Conservation (phyloP, 495 filamentous ascomycete genomes). For the Talaromyces stipitatus region DNA sequence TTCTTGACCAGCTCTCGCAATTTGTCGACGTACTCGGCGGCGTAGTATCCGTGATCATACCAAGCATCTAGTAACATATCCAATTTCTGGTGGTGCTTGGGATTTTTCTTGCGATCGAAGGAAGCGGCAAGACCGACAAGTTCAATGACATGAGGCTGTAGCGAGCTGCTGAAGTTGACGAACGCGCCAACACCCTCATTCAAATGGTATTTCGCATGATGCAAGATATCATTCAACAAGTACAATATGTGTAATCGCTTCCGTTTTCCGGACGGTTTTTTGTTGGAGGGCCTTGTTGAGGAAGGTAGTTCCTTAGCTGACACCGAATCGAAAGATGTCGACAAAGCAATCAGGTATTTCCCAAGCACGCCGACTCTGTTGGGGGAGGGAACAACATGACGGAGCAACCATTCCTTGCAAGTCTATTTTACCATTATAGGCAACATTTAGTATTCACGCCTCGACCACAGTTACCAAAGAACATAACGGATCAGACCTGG, state of each 20-base stretch:
- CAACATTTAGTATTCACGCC: slow-evolving; percentile 42
- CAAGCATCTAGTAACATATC: slow-evolving; percentile 64
- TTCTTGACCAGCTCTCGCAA: slow-evolving; percentile 51
- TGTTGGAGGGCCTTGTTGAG: slow-evolving; percentile 9
- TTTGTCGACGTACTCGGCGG: slow-evolving; percentile 47
- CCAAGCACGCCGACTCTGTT: slow-evolving; percentile 58
- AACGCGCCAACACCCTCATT: slow-evolving; percentile 29
- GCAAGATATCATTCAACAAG: slow-evolving; percentile 74
- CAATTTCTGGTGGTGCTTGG: slow-evolving; percentile 61
- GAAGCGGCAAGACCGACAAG: slow-evolving; percentile 56
- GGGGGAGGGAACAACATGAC: slow-evolving; percentile 60
- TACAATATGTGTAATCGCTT: slow-evolving; percentile 75
- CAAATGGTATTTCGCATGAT: slow-evolving; percentile 61
- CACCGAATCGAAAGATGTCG: slow-evolving; percentile 45
- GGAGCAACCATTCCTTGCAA: slow-evolving; percentile 80
- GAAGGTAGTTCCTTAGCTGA: slow-evolving; percentile 2
- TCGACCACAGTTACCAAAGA: slow-evolving; percentile 29
- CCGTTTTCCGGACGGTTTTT: slow-evolving; percentile 49
- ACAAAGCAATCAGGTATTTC: slow-evolving; percentile 68
- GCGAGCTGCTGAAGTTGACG: slow-evolving; percentile 46
- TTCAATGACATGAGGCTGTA: slow-evolving; percentile 54
- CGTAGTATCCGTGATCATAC: slow-evolving; percentile 62
- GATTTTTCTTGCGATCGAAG: slow-evolving; percentile 47
- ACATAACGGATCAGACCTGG: slow-evolving; percentile 73
- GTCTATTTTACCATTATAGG: slow-evolving; percentile 54